Conservation (phyloP, 345 rosid species). For the Linum usitatissimum region DNA sequence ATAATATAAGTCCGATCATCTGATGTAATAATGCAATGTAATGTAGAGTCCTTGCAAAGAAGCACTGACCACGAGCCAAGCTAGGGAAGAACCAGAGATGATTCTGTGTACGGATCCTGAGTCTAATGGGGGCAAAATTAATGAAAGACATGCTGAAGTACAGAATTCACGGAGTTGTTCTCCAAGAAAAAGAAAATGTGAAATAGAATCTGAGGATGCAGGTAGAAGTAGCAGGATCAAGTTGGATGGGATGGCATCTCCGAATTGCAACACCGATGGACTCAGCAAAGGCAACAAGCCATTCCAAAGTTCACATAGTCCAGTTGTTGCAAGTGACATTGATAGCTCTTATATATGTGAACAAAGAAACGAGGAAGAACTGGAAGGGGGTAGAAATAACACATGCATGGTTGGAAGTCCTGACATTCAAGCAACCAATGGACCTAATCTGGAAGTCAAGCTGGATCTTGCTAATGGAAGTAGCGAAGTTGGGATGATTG, state of each 20-base stretch:
- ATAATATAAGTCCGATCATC: slow-evolving; percentile 7
- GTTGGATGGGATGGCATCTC: neutral
- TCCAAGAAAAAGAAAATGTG: slow-evolving; percentile 41
- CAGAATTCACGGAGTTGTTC: slow-evolving; percentile 20
- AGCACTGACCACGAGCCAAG: slow-evolving; percentile 23
- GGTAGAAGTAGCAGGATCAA: slow-evolving; percentile 19
- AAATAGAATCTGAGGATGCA: slow-evolving; percentile 23
- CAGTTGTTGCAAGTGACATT: neutral
- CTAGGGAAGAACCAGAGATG: slow-evolving; percentile 17
- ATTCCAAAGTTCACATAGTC: neutral
- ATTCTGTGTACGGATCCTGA: slow-evolving; percentile 15
- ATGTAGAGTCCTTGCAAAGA: slow-evolving; percentile 23
- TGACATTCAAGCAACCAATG: slow-evolving; percentile 19
- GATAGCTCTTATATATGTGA: neutral
- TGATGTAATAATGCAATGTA: slow-evolving; percentile 11
- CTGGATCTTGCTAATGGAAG: slow-evolving; percentile 27
- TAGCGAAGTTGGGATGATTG: slow-evolving; percentile 18
- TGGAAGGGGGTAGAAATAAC: slow-evolving; percentile 22
- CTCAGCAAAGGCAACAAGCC: neutral
- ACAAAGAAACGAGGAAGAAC: slow-evolving; percentile 40
- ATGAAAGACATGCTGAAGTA: slow-evolving; percentile 12
- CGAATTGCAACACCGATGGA: neutral
- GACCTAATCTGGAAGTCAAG: slow-evolving; percentile 16
- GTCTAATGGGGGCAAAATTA: slow-evolving; percentile 12
- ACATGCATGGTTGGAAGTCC: slow-evolving; percentile 21